These are phyloP conservation scores for Aspergillus nanangensis DNA, from an alignment of 495 filamentous ascomycete genomes.

Conservation along the genomic window DNA sequence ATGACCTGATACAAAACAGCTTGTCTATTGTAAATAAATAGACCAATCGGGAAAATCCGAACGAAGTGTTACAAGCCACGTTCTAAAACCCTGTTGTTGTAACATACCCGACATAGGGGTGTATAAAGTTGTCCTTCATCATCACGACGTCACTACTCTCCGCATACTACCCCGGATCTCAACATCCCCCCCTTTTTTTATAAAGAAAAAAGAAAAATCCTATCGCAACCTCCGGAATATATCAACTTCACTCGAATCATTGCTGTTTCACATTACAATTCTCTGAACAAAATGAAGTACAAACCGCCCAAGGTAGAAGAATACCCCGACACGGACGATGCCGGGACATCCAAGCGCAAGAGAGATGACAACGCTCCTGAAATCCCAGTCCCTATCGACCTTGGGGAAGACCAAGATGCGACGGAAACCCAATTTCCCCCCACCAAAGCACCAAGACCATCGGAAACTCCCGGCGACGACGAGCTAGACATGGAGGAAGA, in stretches of 20 bases:
- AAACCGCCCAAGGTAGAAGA: slow-evolving; percentile 18
- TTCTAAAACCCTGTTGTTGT: not conserved
- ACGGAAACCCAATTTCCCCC: slow-evolving; percentile 19
- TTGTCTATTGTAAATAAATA: too few relatives aligned
- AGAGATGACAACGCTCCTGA: slow-evolving; percentile 7
- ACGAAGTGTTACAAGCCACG: too few relatives aligned
- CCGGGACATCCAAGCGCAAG: slow-evolving; percentile 16
- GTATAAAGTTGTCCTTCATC: not conserved
- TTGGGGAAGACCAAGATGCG: slow-evolving; percentile 3
- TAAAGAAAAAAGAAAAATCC: not conserved
- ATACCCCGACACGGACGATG: slow-evolving; percentile 13
- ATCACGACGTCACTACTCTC: slow-evolving; percentile 10
- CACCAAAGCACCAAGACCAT: slow-evolving; percentile 11
- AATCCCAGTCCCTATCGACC: too few relatives aligned
- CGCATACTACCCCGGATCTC: not conserved
- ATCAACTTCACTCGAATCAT: too few relatives aligned
- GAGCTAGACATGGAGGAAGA: too few relatives aligned
- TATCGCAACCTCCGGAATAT: too few relatives aligned
- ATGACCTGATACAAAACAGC: not conserved
- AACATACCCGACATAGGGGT: not conserved
- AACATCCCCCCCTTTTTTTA: not conserved
- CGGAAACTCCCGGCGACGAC: not conserved
- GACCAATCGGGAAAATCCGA: too few relatives aligned
- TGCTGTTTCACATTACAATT: too few relatives aligned
- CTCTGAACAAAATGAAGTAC: slow-evolving; percentile 16